Evolutionary conservation across 495 filamentous ascomycete species (phyloP).

Genomic region (Hyaloscypha hepaticicola): DNA sequence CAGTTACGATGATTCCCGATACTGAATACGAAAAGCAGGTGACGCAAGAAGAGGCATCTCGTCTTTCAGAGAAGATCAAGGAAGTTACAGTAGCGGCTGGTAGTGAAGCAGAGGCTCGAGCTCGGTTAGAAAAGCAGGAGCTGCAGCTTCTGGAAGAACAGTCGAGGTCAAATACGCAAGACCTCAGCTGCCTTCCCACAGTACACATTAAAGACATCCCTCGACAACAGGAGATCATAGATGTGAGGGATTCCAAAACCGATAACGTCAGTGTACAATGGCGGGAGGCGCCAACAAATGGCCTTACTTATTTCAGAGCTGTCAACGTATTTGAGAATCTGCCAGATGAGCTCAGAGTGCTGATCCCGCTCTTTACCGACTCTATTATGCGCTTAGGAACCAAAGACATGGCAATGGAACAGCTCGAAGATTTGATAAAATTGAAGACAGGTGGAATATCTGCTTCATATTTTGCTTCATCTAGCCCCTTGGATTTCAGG

Average conservation of each 20-base stretch:
- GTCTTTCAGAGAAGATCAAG: conserved; percentile 67
- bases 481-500: conserved; percentile 68
- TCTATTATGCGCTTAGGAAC: conserved; percentile 92
- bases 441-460: conserved; percentile 92
- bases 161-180: conserved; percentile 73
- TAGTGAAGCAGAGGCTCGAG: conserved; percentile 65
- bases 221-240: conserved; percentile 67
- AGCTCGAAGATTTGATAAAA: conserved; percentile 93
- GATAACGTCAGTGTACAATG: conserved; percentile 75
- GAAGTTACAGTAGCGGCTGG: conserved; percentile 67
- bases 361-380: conserved; percentile 90
- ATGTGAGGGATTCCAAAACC: conserved; percentile 65
- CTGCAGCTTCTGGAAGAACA: conserved; percentile 80
- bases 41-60: conserved; percentile 70
- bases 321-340: conserved; percentile 76
- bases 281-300: conserved; percentile 91
- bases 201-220: conserved; percentile 86
- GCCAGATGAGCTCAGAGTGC: conserved; percentile 77
- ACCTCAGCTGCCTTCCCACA: conserved; percentile 84
- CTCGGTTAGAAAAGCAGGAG: conserved; percentile 70
- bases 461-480: conserved; percentile 72
- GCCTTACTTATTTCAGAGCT: conserved; percentile 92
- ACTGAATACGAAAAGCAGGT: conserved; percentile 68
- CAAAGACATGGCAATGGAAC: conserved; percentile 82
- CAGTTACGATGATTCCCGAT: conserved; percentile 92